Conservation (phyloP, 1,284 basidiomycete species). For the Apiotrichum siamense region DNA sequence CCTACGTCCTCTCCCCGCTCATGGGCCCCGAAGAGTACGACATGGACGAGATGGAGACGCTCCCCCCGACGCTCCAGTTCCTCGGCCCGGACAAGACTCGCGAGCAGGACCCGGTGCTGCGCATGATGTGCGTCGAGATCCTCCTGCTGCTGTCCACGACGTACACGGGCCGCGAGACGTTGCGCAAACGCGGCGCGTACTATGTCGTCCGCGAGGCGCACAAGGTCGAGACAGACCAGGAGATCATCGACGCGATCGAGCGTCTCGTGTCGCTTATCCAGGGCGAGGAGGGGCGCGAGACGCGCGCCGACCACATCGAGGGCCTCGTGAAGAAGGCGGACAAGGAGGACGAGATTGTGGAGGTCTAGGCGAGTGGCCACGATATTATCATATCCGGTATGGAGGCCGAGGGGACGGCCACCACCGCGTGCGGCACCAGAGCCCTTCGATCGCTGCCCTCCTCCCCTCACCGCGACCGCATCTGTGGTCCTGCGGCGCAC, state of each 20-base stretch:
- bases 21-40: constrained; percentile 93
- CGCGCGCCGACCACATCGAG: constrained; percentile 50
- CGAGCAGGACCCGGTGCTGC: constrained; percentile 71
- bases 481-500: no score
- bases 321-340: constrained; percentile 50
- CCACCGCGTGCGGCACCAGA: no score
- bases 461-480: no score
- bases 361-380: constrained; percentile 26
- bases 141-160: constrained; percentile 83
- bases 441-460: no score
- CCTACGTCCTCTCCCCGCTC: constrained; percentile 78
- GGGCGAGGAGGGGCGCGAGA: constrained; percentile 59
- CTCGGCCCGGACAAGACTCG: constrained; percentile 76
- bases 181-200: constrained; percentile 78
- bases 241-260: constrained; percentile 63
- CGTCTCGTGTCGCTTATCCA: constrained; percentile 68
- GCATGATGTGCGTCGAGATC: constrained; percentile 82
- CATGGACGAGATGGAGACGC: constrained; percentile 81
- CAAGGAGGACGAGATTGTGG: constrained; percentile 31
- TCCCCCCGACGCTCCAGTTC: constrained; percentile 81
- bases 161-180: constrained; percentile 73
- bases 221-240: constrained; percentile 67
- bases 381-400: no score
- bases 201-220: constrained; percentile 77
- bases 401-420: no score